phyloP scores from a whole-genome alignment of 441 rosid genomes.

The Corymbia citriodora region DNA sequence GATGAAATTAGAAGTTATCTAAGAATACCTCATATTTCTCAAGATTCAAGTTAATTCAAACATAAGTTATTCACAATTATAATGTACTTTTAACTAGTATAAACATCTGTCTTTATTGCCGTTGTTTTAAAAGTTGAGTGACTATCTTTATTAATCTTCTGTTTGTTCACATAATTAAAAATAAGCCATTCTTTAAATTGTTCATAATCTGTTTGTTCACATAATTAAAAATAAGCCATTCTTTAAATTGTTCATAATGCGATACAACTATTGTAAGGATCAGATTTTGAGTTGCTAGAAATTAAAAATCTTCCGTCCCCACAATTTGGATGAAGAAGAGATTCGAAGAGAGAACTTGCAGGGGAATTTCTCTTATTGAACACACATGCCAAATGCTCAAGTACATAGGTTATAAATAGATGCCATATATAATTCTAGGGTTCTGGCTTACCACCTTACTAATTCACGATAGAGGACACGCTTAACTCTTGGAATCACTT shows the following conservation, averaged over 20 bases:
- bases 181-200: neutral
- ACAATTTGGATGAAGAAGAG: neutral
- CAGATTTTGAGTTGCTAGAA: neutral
- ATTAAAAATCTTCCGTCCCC: neutral
- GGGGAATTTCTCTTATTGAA: neutral
- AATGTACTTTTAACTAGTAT: neutral
- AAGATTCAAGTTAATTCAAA: neutral
- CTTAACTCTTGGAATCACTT: neutral
- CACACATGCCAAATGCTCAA: neutral
- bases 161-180: neutral
- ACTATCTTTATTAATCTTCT: neutral
- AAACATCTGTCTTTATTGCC: neutral
- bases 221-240: neutral
- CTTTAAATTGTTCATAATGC: neutral
- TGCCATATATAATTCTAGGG: neutral
- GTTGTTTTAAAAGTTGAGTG: neutral
- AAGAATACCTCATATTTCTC: neutral
- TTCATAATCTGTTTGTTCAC: neutral
- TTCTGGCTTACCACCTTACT: neutral
- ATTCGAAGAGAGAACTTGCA: neutral
- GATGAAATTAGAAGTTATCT: neutral
- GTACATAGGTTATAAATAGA: neutral
- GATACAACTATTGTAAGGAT: neutral
- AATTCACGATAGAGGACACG: neutral
- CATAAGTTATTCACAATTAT: neutral